phyloP scores from a whole-genome alignment of 108 stramenopile species.

The Craspedostauros australis region DNA sequence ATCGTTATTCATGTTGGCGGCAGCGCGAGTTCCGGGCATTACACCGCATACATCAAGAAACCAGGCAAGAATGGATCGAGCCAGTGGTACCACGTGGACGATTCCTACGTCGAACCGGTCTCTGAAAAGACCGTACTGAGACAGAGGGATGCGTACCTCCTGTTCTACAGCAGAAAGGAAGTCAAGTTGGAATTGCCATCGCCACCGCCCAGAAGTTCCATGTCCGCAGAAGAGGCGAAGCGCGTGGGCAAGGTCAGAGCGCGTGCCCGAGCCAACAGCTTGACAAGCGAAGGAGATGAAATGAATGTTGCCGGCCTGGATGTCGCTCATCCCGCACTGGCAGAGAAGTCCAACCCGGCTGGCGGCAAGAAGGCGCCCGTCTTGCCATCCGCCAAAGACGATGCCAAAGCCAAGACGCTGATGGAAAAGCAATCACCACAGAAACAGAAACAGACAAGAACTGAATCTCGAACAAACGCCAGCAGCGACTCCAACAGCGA shows the following conservation, averaged over 20 bases:
- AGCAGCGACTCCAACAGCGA: slow-evolving; percentile 2
- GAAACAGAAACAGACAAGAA: too few species aligned
- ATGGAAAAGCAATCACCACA: too few species aligned
- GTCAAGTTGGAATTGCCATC: slow-evolving; percentile 70
- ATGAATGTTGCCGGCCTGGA: background rate
- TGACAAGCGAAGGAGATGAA: background rate
- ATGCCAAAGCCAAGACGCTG: background rate
- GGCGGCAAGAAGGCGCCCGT: too few species aligned
- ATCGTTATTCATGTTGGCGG: slow-evolving; percentile 79
- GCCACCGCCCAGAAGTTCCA: slow-evolving; percentile 34
- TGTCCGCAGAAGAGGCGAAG: slow-evolving; percentile 42
- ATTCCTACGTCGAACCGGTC: slow-evolving; percentile 65
- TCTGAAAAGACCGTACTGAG: slow-evolving; percentile 67
- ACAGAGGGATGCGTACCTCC: slow-evolving; percentile 69
- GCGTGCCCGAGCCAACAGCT: slow-evolving; percentile 33
- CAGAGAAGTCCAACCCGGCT: too few species aligned
- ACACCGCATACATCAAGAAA: slow-evolving; percentile 71
- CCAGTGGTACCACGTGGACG: slow-evolving; percentile 77
- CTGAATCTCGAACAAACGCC: too few species aligned
- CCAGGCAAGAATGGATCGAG: slow-evolving; percentile 24
- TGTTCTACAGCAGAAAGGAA: slow-evolving; percentile 76
- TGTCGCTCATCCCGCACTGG: background rate
- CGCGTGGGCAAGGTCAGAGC: slow-evolving; percentile 26
- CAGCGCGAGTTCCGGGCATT: slow-evolving; percentile 74
- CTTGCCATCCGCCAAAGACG: background rate